These are phyloP conservation scores for Arabis hirsuta DNA, from an alignment of 345 rosid genomes.

Conservation along the genomic window DNA sequence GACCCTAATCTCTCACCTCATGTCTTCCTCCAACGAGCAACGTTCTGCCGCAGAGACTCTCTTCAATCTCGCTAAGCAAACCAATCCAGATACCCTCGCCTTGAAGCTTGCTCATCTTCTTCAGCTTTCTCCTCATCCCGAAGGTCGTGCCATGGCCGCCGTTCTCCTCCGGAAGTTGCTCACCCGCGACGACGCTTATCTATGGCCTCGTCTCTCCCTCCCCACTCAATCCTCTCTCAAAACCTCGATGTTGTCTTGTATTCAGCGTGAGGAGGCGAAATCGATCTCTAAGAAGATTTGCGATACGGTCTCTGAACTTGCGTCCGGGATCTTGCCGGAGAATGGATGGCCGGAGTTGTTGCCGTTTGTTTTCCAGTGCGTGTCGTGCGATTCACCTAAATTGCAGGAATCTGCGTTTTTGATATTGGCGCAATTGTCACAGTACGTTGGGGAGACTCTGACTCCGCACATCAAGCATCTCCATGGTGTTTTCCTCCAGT, in stretches of 20 bases:
- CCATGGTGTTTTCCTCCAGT: constrained; percentile 81
- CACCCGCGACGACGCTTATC: constrained; percentile 85
- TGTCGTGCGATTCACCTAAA: constrained; percentile 73
- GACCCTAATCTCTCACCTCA: constrained; percentile 78
- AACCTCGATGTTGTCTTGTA: constrained; percentile 66
- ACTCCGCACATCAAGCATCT: constrained; percentile 80
- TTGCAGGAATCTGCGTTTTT: constrained; percentile 93
- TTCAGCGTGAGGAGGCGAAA: constrained; percentile 80
- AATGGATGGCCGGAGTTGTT: constrained; percentile 96
- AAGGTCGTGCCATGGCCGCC: constrained; percentile 92
- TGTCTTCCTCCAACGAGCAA: constrained; percentile 94
- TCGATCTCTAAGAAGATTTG: constrained; percentile 87
- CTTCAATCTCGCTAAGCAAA: constrained; percentile 89
- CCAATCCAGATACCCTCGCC: constrained; percentile 81
- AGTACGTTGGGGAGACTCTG: constrained; percentile 84
- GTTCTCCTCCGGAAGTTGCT: constrained; percentile 92
- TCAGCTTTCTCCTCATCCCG: constrained; percentile 71
- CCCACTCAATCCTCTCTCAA: constrained; percentile 83
- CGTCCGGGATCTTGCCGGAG: constrained; percentile 80
- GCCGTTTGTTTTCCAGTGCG: constrained; percentile 96
- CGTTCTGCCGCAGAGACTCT: constrained; percentile 86
- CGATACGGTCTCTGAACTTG: constrained; percentile 95
- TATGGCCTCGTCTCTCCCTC: constrained; percentile 82
- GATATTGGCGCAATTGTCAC: constrained; percentile 89
- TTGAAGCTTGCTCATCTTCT: constrained; percentile 87